Conservation (phyloP, 1,139 yeast species). For the Meyerozyma sp. region DNA sequence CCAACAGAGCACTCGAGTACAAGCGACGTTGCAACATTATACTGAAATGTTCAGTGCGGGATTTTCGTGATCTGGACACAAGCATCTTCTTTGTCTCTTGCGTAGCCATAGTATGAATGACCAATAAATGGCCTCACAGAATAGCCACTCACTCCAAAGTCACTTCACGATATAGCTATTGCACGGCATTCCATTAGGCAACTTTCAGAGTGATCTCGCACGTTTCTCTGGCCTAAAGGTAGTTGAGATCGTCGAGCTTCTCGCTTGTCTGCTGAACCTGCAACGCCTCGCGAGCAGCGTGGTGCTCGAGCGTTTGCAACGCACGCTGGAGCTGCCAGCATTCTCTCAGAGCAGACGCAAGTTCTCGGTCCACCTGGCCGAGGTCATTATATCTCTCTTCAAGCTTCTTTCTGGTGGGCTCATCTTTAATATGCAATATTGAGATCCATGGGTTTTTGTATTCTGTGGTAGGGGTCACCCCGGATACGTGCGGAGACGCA, state of each 20-base stretch:
- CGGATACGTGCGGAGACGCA: neutral
- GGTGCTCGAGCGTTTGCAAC: slow-evolving; percentile 22
- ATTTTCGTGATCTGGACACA: no score
- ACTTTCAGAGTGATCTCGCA: no score
- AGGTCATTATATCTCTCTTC: slow-evolving; percentile 18
- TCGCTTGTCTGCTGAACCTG: slow-evolving; percentile 35
- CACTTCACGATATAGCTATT: no score
- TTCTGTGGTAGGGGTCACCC: neutral
- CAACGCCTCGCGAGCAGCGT: slow-evolving; percentile 27
- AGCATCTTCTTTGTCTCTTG: no score
- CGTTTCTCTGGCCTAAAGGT: slow-evolving; percentile 15
- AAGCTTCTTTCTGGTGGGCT: slow-evolving; percentile 14
- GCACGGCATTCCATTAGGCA: no score
- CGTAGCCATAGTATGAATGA: no score
- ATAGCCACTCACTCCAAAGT: no score
- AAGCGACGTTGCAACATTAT: no score
- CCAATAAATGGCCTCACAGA: no score
- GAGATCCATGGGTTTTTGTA: slow-evolving; percentile 23
- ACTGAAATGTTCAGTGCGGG: no score
- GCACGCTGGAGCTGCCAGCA: slow-evolving; percentile 18
- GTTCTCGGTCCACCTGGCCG: slow-evolving; percentile 14
- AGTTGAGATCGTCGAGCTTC: slow-evolving; percentile 39
- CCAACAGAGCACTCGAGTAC: no score
- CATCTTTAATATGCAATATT: slow-evolving; percentile 19
- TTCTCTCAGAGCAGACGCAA: slow-evolving; percentile 22